Evolutionary conservation across 179 eudicot genomes (phyloP), one percentile per base, ranked within the genome.

Genomic region (Dionaea muscipula): DNA sequence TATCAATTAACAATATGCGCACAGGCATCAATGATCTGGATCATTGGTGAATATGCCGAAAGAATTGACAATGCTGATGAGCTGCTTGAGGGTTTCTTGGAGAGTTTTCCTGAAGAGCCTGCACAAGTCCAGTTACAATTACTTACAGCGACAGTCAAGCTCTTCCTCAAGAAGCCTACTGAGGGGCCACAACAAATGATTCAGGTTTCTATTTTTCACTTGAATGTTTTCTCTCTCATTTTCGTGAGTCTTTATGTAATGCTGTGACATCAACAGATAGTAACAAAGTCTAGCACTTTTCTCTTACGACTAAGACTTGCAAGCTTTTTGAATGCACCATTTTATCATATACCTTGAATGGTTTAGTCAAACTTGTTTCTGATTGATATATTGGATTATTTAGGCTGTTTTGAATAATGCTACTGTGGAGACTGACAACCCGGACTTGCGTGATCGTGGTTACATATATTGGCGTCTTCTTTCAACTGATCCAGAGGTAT

Each of bases 171-270:
- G 78, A 91, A 91, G 73, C 98, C 98, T 27, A 91, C 98, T 44
- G 98, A 86, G 67, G 98, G 98, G 62, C 98, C 98, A 37, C 98
- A 91, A 59, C 95, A 91, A 72, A 91, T 91, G 95, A 91, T 91
- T 75, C 98, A 91, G 95, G 98, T 84, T 43, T 43, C 47, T n/a
- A 43, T 43, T 39, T 39, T n/a, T 8, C 15, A n/a, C 12, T 15
- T 39, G 16, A 12, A 39, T 39, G n/a, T 13, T 39, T 13, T 31
- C 10, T 6, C 35, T 31, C 35, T 0, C n/a, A n/a, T n/a, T 31
- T 31, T 11, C 10, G 10, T 31, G 35, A 31, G 35, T 31, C 13
- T 16, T 16, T 39, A n/a, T 12, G 13, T 16, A n/a, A 12, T n/a
- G 44, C 18, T 39, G 18, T 13, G 15, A 4, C 6, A 13, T 39